Percentiles rank a stretch among this genome's conserved stretches.
Evolutionary conservation across 2,329 filamentous ascomycete species (phyloP).

Genomic region (Neonectria coccinea): DNA sequence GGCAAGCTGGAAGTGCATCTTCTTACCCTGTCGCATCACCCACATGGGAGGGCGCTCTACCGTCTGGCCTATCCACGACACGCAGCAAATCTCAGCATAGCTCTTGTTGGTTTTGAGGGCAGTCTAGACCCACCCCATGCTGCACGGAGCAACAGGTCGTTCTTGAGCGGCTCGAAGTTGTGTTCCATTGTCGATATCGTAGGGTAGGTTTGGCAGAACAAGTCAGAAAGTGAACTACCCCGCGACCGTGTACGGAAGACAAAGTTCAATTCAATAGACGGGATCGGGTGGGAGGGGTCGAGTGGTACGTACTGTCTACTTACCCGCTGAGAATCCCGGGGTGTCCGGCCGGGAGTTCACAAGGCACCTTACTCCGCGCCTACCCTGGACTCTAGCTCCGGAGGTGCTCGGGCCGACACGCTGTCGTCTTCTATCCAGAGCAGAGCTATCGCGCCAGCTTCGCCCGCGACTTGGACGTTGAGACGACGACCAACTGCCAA

Average conservation of each 20-base stretch:
- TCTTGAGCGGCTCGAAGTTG: conserved; percentile 86
- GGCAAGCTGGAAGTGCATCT: background rate
- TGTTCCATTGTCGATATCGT: conserved; percentile 67
- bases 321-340: conserved; percentile 15
- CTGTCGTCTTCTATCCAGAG: conserved; percentile 37
- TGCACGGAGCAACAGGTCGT: conserved; percentile 90
- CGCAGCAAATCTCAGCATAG: conserved; percentile 37
- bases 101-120: conserved; percentile 23
- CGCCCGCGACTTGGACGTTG: background rate
- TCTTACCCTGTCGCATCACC: conserved; percentile 97
- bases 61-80: conserved; percentile 73
- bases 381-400: conserved; percentile 19
- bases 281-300: conserved; percentile 15
- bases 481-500: background rate
- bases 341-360: background rate
- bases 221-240: conserved; percentile 23
- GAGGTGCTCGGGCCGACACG: conserved; percentile 44
- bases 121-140: conserved; percentile 76
- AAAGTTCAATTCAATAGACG: conserved; percentile 23
- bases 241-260: conserved; percentile 3
- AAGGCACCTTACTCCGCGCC: background rate
- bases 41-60: conserved; percentile 96
- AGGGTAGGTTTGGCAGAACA: conserved; percentile 14
- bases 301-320: conserved; percentile 2
- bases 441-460: conserved; percentile 29